These are phyloP conservation scores for Ogataea salicorniae DNA, from an alignment of 805 yeast genomes.

Conservation along the genomic window DNA sequence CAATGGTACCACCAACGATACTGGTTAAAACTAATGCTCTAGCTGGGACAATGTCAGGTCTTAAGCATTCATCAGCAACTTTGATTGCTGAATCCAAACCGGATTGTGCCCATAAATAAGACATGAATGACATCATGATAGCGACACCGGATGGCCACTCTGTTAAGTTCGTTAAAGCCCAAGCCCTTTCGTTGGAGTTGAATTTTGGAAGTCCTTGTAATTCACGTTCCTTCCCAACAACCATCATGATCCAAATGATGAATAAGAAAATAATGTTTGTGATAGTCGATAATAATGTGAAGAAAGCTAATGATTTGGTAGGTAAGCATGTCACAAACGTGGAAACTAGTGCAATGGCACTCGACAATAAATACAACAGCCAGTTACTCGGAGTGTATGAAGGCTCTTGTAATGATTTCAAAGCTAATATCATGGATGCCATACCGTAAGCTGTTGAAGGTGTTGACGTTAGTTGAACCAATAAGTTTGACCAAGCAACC, in stretches of 20 bases:
- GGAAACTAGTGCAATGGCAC: conserved; percentile 44
- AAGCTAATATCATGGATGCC: conserved; percentile 51
- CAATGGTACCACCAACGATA: conserved; percentile 48
- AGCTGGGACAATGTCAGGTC: conserved; percentile 61
- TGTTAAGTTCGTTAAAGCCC: conserved; percentile 27
- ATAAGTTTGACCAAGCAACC: conserved; percentile 59
- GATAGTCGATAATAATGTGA: conserved; percentile 46
- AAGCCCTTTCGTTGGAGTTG: conserved; percentile 43
- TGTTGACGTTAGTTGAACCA: conserved; percentile 56
- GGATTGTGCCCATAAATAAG: too few species aligned
- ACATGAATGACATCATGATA: too few species aligned
- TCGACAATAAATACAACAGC: conserved; percentile 45
- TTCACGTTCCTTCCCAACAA: conserved; percentile 41
- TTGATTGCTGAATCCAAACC: conserved; percentile 65
- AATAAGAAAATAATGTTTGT: conserved; percentile 43
- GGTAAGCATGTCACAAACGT: conserved; percentile 46
- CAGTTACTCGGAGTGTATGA: conserved; percentile 40
- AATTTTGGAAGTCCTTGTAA: conserved; percentile 38
- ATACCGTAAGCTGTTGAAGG: conserved; percentile 57
- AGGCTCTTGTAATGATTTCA: conserved; percentile 38
- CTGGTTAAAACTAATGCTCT: conserved; percentile 57
- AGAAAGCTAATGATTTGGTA: conserved; percentile 47
- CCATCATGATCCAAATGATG: conserved; percentile 47
- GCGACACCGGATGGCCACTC: too few species aligned
- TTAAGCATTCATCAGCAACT: conserved; percentile 61